These are phyloP conservation scores for Sarocladiaceae sp. DNA, from an alignment of 2,329 filamentous ascomycete genomes.

Conservation along the genomic window DNA sequence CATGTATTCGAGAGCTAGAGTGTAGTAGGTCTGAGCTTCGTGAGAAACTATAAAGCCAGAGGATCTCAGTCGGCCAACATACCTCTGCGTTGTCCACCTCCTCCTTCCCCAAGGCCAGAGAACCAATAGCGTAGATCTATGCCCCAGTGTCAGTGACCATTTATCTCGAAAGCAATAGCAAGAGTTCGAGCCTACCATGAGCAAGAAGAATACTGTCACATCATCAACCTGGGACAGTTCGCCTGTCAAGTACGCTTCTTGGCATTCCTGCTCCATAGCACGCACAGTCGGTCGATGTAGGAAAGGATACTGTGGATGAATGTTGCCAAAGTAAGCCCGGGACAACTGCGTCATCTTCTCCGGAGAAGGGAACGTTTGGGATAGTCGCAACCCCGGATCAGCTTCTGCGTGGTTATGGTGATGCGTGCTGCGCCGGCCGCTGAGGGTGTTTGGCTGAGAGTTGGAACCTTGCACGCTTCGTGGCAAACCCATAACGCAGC, in stretches of 20 bases:
- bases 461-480: not conserved
- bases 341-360: slow-evolving; percentile 12
- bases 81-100: slow-evolving; percentile 10
- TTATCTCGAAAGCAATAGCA: too few relatives aligned
- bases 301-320: slow-evolving; percentile 33
- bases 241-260: not conserved
- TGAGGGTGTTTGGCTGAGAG: not conserved
- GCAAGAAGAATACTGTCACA: slow-evolving; percentile 3
- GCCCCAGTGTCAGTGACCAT: slow-evolving; percentile 27
- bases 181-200: not conserved
- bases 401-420: not conserved
- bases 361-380: not conserved
- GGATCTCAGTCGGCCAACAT: slow-evolving; percentile 7
- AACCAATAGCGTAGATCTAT: slow-evolving; percentile 12
- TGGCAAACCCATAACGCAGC: slow-evolving; percentile 7
- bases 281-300: slow-evolving; percentile 26
- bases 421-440: not conserved
- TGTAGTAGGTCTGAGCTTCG: slow-evolving; percentile 15
- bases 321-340: slow-evolving; percentile 31
- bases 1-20: slow-evolving; percentile 18
- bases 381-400: not conserved
- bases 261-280: not conserved
- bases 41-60: not conserved
- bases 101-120: not conserved
- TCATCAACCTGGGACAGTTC: not conserved